Evolutionary conservation across 192 early-diverging fungal species (phyloP), one percentile per base, ranked within the genome.

Genomic region (Backusella liffmaniae): DNA sequence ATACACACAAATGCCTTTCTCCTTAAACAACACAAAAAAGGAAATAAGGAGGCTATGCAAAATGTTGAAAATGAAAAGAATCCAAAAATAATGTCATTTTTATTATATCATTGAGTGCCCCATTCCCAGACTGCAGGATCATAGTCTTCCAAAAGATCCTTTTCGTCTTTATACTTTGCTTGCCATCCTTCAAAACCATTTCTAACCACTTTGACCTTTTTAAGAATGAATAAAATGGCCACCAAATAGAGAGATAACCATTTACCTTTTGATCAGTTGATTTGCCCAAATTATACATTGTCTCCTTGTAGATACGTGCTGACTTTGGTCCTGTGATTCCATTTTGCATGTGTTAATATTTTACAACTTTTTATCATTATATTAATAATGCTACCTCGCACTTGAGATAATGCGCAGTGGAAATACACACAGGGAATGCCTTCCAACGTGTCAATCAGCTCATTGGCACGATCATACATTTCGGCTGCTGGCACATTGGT

Each of bases 361-460:
- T 37, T 49, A n/a, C 1, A 49, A 59, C 5, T 44, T 44, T 13
- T 13, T 13, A 44, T 44, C 10, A 44, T 4, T 12, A 16, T 4
- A 21, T 35, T 7, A 51, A 37, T 23, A 4, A 53, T 32, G 9
- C 32, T 78, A 76, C 80, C 94, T 62, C 94, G 87, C 5, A 91
- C 88, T 85, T 97, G 95, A 21, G 94, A 96, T 23, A 95, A 78
- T 2, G 94, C 91, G 74, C 96, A 98, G 77, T 97, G 96, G 73
- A 98, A 97, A 74, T 93, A 85, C 4, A 98, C 75, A 29, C 83
- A 72, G 1, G 93, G 93, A 5, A 94, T 88, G 34, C 76, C 15
- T 30, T 73, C 70, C 79, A 91, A 91, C 65, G 90, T 73, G 16
- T 83, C 80, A 69, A 91, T 77, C 35, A 89, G 35, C 8, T 56